Base-by-base conservation (phyloP, 176 grass and related monocot species). In the Carex scoparia region DNA sequence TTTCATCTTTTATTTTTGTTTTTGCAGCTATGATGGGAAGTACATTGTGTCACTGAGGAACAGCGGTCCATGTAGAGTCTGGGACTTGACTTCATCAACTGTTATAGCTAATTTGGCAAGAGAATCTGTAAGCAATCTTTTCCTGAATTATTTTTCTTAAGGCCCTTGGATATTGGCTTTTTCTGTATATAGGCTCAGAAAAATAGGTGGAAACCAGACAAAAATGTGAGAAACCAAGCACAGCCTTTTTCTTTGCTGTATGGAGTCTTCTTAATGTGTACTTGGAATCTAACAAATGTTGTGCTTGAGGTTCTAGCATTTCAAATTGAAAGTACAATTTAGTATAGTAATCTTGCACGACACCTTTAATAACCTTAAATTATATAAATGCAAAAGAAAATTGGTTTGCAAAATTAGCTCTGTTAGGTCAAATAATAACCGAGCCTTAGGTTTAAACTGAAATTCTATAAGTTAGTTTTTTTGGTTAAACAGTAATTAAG, bases 41-140 rank as follows among this genome's bases (percentile, higher is more conserved):
- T 94, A 92, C 89, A 88, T 99, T 85, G 93, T 84, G 32, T 89
- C 92, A 69, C 80, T 91, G 64, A 95, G 90, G 73, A 95, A 86
- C 56, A 89, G 89, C 71, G 91, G 96, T 7, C 96, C 91, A 48
- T 95, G 90, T 86, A 92, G 57, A 88, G 87, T 99, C 69, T 99
- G 96, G 96, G 90, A 95, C 72, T 79, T 96, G 69, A 74, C 27
- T 35, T 91, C 91, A 88, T 89, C 87, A 16, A 84, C 90, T 85
- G 88, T 38, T 84, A 77, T 88, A 72, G 91, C 93, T 53, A 94
- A 81, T 92, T 83, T 99, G 57, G 60, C 91, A 84, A 95, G 90
- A 86, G 91, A 95, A 95, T 61, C 65, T 66, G 96, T 96, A 90
- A 91, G 84, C 80, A 42, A 59, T 61, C 55, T 84, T 40, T 84